phyloP scores from a whole-genome alignment of 495 filamentous ascomycete species.

The Xylaria telfairii region DNA sequence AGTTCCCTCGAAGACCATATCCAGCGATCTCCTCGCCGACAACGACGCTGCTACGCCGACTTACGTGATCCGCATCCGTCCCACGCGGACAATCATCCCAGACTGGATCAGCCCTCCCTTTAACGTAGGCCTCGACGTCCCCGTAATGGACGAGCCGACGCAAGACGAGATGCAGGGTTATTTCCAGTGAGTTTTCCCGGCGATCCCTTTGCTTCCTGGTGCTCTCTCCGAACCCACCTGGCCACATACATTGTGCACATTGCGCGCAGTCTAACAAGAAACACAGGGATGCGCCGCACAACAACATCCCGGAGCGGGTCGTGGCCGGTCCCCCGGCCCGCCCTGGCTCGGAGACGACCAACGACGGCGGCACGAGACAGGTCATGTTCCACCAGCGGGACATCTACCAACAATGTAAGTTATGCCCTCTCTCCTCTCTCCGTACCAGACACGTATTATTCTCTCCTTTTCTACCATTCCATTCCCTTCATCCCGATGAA shows the following conservation, averaged over 20 bases:
- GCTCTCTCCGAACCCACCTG: neutral
- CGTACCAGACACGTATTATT: too few species aligned
- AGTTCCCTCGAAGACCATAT: neutral
- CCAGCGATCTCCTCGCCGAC: neutral
- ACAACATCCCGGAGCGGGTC: slow-evolving; percentile 5
- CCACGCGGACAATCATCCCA: neutral
- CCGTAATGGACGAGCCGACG: neutral
- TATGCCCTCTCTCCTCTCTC: neutral
- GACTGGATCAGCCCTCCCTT: slow-evolving; percentile 2
- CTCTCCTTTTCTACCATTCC: neutral
- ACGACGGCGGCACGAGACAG: neutral
- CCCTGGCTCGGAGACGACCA: neutral
- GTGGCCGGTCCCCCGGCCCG: neutral
- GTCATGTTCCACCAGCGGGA: neutral
- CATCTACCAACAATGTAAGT: slow-evolving; percentile 5
- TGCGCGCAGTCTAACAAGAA: neutral
- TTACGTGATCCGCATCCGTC: neutral
- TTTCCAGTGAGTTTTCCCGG: neutral
- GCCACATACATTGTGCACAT: neutral
- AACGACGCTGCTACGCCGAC: neutral
- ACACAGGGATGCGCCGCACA: neutral
- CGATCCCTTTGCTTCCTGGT: neutral
- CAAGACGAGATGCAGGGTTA: neutral
- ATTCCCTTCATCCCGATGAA: neutral
- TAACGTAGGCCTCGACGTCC: neutral